Conservation (phyloP, 371 early-diverging fungal genomes). For the Mucor mucedo region DNA sequence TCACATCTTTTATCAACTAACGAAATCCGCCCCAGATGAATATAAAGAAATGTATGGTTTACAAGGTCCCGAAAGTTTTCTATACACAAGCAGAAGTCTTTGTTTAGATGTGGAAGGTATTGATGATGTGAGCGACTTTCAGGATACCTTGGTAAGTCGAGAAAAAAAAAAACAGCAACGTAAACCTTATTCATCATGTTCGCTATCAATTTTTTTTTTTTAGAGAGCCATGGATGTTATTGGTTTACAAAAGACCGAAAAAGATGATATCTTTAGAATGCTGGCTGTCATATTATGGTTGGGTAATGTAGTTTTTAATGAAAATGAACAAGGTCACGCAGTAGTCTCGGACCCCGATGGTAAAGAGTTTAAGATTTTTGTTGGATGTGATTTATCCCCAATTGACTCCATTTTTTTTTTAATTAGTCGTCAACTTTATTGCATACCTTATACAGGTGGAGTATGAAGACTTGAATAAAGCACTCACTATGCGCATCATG, state of each 20-base stretch:
- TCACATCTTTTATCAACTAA: conserved; percentile 96
- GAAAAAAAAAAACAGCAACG: neutral
- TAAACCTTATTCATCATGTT: neutral
- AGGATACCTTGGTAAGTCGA: conserved; percentile 67
- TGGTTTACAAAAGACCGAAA: conserved; percentile 74
- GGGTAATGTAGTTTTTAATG: conserved; percentile 80
- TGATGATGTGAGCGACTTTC: conserved; percentile 78
- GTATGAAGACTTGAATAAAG: conserved; percentile 64
- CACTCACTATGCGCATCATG: conserved; percentile 72
- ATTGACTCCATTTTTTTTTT: too few species aligned
- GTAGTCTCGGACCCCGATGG: conserved; percentile 69
- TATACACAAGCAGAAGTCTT: conserved; percentile 75
- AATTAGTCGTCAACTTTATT: conserved; percentile 71
- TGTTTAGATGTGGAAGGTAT: conserved; percentile 86
- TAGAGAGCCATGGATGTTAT: conserved; percentile 82
- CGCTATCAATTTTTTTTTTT: neutral
- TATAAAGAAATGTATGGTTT: conserved; percentile 81
- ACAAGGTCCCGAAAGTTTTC: conserved; percentile 81
- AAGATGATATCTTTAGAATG: conserved; percentile 81
- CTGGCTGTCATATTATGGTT: conserved; percentile 84
- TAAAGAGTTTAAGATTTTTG: conserved; percentile 18
- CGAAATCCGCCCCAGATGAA: conserved; percentile 76
- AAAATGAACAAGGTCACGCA: conserved; percentile 69
- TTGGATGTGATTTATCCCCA: too few species aligned
- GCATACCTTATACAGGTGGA: conserved; percentile 82